Percentiles rank a stretch among this genome's conserved stretches.
Evolutionary conservation across 2,329 filamentous ascomycete species (phyloP).

Genomic region (Colletotrichum sp.): DNA sequence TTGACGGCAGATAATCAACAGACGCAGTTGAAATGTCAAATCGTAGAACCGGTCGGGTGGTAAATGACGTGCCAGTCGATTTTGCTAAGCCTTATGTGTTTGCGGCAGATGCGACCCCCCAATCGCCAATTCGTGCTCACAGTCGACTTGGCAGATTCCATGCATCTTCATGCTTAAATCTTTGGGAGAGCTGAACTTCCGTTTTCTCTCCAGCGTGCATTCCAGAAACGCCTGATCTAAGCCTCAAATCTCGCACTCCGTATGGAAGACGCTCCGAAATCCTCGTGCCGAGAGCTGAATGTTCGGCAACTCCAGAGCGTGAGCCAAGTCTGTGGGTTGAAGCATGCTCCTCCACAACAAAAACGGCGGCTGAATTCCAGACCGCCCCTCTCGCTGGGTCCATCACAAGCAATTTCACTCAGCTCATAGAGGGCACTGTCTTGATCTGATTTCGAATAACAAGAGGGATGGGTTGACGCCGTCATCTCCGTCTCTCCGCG

Average conservation of each 20-base stretch:
- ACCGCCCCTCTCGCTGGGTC: not conserved
- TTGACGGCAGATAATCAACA: not conserved
- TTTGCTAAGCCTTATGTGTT: not conserved
- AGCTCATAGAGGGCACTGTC: not conserved
- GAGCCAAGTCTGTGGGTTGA: not conserved
- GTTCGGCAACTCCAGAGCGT: not conserved
- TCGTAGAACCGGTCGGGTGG: not conserved
- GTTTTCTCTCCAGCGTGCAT: not conserved
- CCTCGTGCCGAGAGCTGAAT: not conserved
- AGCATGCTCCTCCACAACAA: not conserved
- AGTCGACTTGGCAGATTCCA: not conserved
- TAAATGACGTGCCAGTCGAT: not conserved
- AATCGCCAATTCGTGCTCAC: not conserved
- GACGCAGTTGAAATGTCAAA: not conserved
- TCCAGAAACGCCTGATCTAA: not conserved
- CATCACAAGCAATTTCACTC: not conserved
- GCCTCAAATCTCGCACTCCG: not conserved
- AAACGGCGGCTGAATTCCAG: not conserved
- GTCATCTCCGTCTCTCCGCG: not conserved
- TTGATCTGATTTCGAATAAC: not conserved
- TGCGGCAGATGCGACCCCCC: not conserved
- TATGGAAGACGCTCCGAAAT: not conserved
- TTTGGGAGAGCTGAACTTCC: not conserved
- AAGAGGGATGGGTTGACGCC: not conserved
- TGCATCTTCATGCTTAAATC: not conserved